Conservation (phyloP, 2,329 filamentous ascomycete species). For the Microdochium trichocladiopsis region DNA sequence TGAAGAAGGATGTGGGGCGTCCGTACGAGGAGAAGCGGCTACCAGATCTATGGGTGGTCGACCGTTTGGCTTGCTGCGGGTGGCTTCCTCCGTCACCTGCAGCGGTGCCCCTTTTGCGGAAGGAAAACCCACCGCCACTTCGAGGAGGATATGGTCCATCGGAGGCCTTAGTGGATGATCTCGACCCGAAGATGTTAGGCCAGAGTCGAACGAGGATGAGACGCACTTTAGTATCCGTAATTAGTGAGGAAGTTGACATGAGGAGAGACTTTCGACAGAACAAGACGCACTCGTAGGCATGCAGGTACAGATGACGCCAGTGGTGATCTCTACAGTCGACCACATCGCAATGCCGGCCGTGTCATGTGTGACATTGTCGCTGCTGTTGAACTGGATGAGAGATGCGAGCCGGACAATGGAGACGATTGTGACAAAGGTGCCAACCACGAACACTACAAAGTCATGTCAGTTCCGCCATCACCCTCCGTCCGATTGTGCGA, state of each 20-base stretch:
- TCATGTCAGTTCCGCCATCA: neutral
- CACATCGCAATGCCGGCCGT: slow-evolving; percentile 15
- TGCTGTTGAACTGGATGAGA: slow-evolving; percentile 13
- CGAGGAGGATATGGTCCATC: too few species aligned
- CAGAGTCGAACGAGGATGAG: slow-evolving; percentile 14
- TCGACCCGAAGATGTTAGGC: slow-evolving; percentile 6
- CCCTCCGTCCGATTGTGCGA: neutral
- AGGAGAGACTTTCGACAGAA: neutral
- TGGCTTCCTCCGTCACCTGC: too few species aligned
- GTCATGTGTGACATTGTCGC: slow-evolving; percentile 16
- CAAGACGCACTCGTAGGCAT: slow-evolving; percentile 11
- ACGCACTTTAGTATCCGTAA: slow-evolving; percentile 4
- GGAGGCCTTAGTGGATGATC: neutral
- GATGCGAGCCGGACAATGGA: slow-evolving; percentile 12
- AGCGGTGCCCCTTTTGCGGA: too few species aligned
- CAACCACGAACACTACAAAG: neutral
- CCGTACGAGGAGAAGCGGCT: too few species aligned
- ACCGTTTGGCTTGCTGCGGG: too few species aligned
- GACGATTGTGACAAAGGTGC: slow-evolving; percentile 5
- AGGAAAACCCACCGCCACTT: too few species aligned
- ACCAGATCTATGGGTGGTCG: too few species aligned
- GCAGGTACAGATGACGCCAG: slow-evolving; percentile 20
- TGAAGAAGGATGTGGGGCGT: too few species aligned
- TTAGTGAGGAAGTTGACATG: neutral
- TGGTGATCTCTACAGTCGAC: slow-evolving; percentile 20